Evolutionary conservation across 768 basidiomycete species (phyloP).

Genomic region (Leccinum subgranulosum): DNA sequence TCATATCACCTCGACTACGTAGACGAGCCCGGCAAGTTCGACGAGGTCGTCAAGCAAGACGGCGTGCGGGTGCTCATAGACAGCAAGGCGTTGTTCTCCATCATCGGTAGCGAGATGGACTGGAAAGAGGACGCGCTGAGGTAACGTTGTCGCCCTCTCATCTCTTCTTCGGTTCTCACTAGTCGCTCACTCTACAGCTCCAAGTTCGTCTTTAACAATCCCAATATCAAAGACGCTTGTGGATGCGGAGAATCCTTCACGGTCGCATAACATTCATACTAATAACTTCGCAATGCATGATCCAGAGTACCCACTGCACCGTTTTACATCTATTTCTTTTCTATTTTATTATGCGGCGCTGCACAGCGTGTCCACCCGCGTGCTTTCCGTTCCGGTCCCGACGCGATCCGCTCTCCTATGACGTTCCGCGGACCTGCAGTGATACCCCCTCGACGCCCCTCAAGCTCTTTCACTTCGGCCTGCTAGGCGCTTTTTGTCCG

Average conservation of each 20-base stretch:
- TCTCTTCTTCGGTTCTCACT: neutral
- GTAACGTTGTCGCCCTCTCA: conserved; percentile 31
- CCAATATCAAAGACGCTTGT: conserved; percentile 92
- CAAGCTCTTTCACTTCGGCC: too few relatives aligned
- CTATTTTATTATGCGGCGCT: too few relatives aligned
- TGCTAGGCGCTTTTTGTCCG: too few relatives aligned
- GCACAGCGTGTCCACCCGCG: too few relatives aligned
- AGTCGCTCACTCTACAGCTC: conserved; percentile 42
- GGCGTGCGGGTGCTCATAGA: conserved; percentile 93
- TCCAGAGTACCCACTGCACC: conserved; percentile 9
- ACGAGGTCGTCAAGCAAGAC: conserved; percentile 96
- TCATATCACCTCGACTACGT: conserved; percentile 91
- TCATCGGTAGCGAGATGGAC: conserved; percentile 99
- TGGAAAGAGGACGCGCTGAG: conserved; percentile 94
- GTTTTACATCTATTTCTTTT: neutral
- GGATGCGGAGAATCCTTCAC: conserved; percentile 94
- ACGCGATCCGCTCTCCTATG: too few relatives aligned
- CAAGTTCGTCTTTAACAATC: conserved; percentile 83
- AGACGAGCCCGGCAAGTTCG: conserved; percentile 83
- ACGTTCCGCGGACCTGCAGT: too few relatives aligned
- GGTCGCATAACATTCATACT: conserved; percentile 33
- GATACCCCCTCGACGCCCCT: too few relatives aligned
- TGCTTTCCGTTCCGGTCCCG: too few relatives aligned
- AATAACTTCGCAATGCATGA: conserved; percentile 8
- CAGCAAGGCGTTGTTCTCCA: conserved; percentile 94